phyloP scores from a whole-genome alignment of 345 rosid species.

The Nasturtium officinale region DNA sequence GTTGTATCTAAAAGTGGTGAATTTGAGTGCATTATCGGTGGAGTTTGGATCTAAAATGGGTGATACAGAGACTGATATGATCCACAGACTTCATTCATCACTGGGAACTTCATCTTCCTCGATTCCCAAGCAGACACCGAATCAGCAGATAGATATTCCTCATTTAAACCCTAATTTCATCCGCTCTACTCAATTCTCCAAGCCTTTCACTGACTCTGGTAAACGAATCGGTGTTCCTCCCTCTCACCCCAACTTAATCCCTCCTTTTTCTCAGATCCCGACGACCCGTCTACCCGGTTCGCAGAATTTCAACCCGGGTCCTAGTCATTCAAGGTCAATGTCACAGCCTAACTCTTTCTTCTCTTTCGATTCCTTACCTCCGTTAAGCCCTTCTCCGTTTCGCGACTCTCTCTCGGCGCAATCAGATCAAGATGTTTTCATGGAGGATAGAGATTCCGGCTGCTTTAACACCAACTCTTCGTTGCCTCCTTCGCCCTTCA shows the following conservation, averaged over 20 bases:
- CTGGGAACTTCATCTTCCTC: conserved; percentile 55
- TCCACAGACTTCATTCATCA: conserved; percentile 71
- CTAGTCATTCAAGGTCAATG: conserved; percentile 75
- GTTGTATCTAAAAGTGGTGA: background rate
- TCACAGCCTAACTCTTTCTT: conserved; percentile 83
- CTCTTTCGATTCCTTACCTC: conserved; percentile 80
- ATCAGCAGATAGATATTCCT: conserved; percentile 48
- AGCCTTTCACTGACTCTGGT: conserved; percentile 47
- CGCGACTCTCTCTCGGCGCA: conserved; percentile 46
- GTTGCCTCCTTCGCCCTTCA: conserved; percentile 70
- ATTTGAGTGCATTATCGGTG: conserved; percentile 14
- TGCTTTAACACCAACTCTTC: conserved; percentile 29
- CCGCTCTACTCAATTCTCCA: conserved; percentile 50
- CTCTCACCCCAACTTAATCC: conserved; percentile 79
- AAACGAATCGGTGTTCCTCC: conserved; percentile 87
- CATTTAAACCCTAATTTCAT: conserved; percentile 52
- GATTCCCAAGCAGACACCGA: conserved; percentile 47
- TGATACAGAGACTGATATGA: conserved; percentile 69
- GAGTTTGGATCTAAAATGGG: conserved; percentile 51
- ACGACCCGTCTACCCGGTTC: conserved; percentile 54
- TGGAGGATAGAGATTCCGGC: conserved; percentile 64
- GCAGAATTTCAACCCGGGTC: conserved; percentile 50
- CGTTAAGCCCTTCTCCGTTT: conserved; percentile 72
- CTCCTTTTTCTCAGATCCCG: conserved; percentile 87
- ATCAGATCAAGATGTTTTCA: conserved; percentile 57